These are phyloP conservation scores for Botryotinia convoluta DNA, from an alignment of 2,329 filamentous ascomycete genomes.

Conservation along the genomic window DNA sequence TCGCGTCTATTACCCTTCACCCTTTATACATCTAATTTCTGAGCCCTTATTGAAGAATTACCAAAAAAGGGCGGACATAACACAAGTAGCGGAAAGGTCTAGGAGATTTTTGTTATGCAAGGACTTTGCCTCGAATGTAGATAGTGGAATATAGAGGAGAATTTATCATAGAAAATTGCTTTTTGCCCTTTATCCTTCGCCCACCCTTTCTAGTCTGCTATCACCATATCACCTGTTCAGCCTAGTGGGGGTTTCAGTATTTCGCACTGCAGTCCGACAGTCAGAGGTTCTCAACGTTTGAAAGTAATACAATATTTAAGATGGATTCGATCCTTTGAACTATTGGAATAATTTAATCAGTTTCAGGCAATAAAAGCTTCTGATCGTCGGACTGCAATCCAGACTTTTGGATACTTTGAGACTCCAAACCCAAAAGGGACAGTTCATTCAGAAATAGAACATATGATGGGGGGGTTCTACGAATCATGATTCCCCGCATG, in stretches of 20 bases:
- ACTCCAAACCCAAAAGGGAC: neutral
- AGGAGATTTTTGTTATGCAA: neutral
- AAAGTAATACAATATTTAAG: neutral
- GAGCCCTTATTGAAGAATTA: neutral
- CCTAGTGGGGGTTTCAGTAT: neutral
- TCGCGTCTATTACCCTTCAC: neutral
- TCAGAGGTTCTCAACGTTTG: neutral
- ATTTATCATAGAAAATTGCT: neutral
- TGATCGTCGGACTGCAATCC: neutral
- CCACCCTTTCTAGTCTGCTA: neutral
- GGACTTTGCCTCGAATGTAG: neutral
- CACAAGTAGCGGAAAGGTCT: neutral
- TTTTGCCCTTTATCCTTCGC: neutral
- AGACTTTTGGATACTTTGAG: neutral
- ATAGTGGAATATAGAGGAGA: neutral
- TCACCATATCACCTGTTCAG: neutral
- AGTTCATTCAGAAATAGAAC: neutral
- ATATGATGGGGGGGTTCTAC: neutral
- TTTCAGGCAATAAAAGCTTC: neutral
- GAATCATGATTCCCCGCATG: neutral
- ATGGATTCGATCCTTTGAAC: neutral
- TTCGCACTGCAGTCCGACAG: neutral
- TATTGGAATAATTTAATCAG: neutral
- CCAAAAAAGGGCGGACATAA: neutral
- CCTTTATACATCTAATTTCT: neutral